phyloP scores from a whole-genome alignment of 169 alveolate species.

The Eimeria maxima region DNA sequence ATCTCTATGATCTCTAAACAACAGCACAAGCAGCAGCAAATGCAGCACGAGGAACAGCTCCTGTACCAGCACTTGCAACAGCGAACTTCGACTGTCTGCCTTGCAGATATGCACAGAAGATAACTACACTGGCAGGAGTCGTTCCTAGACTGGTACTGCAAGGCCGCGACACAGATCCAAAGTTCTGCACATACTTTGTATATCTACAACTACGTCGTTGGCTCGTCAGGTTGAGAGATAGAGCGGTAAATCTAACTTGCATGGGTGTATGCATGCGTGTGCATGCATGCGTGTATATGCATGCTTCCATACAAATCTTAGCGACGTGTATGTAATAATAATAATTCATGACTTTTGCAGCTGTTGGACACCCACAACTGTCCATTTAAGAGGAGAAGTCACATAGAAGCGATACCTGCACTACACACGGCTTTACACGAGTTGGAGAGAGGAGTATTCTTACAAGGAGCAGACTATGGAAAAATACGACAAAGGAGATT shows the following conservation, averaged over 20 bases:
- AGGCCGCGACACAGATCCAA: neutral
- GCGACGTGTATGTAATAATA: no score
- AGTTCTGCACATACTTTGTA: neutral
- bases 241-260: neutral
- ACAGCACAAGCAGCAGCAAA: neutral
- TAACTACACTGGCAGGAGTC: neutral
- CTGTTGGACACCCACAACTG: constrained; percentile 29
- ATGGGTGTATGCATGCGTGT: neutral
- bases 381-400: neutral
- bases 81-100: neutral
- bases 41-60: neutral
- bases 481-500: neutral
- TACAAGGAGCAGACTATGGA: neutral
- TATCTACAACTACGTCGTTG: constrained; percentile 24
- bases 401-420: neutral
- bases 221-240: neutral
- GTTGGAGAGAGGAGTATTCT: neutral
- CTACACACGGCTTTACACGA: neutral
- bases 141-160: neutral
- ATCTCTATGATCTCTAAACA: neutral
- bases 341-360: neutral
- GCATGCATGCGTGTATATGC: neutral
- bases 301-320: neutral
- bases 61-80: no score
- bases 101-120: neutral